These are phyloP conservation scores for Musa schizocarpa DNA, from an alignment of 176 grass and related monocot species.

Conservation along the genomic window DNA sequence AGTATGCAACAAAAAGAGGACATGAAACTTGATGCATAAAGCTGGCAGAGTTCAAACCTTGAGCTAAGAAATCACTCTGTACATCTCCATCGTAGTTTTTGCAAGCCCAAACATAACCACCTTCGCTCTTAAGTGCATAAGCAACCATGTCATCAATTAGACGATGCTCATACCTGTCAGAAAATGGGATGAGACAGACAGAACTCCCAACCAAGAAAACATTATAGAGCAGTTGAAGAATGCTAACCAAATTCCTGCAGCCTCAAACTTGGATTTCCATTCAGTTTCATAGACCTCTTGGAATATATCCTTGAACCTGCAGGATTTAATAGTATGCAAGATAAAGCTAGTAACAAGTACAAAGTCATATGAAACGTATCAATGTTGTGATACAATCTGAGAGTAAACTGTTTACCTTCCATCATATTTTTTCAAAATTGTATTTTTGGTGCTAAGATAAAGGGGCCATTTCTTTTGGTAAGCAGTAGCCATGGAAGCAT, in stretches of 20 bases:
- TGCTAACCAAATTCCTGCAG: conserved; percentile 77
- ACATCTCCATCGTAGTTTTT: conserved; percentile 98
- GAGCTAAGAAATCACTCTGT: conserved; percentile 88
- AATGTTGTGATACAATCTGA: neutral
- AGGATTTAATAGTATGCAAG: conserved; percentile 11
- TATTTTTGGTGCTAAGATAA: conserved; percentile 98
- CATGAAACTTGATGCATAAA: neutral
- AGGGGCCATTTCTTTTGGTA: conserved; percentile 92
- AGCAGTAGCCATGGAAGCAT: conserved; percentile 74
- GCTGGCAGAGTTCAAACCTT: conserved; percentile 32
- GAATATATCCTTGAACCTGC: conserved; percentile 94
- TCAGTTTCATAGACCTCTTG: conserved; percentile 75
- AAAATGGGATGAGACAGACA: neutral
- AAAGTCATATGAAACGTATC: no score
- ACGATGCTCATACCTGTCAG: conserved; percentile 80
- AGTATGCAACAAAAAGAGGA: neutral
- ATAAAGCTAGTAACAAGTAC: neutral
- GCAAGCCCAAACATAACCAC: conserved; percentile 97
- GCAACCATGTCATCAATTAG: conserved; percentile 99
- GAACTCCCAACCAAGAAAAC: neutral
- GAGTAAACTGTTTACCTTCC: conserved; percentile 44
- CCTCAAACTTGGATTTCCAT: conserved; percentile 70
- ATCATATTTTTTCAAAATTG: conserved; percentile 92
- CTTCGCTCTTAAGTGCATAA: conserved; percentile 87
- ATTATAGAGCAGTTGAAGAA: neutral